Conservation (phyloP, 176 grass and related monocot genomes). For the Aegilops bicornis region DNA sequence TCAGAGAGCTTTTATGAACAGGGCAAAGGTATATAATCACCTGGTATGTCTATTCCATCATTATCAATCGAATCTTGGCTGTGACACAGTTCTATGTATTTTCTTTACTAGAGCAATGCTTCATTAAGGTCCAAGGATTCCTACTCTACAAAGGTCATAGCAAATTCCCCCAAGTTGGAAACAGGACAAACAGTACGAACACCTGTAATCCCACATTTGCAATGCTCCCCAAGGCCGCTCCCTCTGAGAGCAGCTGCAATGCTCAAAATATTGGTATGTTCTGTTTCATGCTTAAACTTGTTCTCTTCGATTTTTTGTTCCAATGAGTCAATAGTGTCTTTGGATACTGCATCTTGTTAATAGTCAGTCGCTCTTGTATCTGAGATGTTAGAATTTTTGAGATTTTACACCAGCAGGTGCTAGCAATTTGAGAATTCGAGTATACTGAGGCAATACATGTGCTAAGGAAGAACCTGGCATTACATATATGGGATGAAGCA, state of each 20-base stretch:
- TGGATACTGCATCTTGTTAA: conserved; percentile 15
- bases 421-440: conserved; percentile 7
- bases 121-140: conserved; percentile 60
- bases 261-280: conserved; percentile 92
- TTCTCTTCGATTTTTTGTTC: conserved; percentile 8
- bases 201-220: conserved; percentile 59
- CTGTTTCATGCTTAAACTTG: background rate
- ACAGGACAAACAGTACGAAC: conserved; percentile 31
- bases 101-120: conserved; percentile 58
- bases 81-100: conserved; percentile 21
- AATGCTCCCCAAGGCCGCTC: conserved; percentile 54
- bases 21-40: conserved; percentile 59
- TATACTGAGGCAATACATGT: conserved; percentile 1
- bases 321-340: background rate
- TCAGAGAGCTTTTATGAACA: conserved; percentile 86
- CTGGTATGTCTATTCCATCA: conserved; percentile 12
- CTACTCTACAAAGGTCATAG: conserved; percentile 69
- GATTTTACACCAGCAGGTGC: background rate
- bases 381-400: conserved; percentile 2
- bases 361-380: background rate
- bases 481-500: conserved; percentile 6
- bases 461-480: background rate
- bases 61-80: background rate
- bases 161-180: conserved; percentile 57
- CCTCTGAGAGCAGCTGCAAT: conserved; percentile 77